Conservation (phyloP, 1,139 yeast genomes). For the Yamadazyma dushanensis region DNA sequence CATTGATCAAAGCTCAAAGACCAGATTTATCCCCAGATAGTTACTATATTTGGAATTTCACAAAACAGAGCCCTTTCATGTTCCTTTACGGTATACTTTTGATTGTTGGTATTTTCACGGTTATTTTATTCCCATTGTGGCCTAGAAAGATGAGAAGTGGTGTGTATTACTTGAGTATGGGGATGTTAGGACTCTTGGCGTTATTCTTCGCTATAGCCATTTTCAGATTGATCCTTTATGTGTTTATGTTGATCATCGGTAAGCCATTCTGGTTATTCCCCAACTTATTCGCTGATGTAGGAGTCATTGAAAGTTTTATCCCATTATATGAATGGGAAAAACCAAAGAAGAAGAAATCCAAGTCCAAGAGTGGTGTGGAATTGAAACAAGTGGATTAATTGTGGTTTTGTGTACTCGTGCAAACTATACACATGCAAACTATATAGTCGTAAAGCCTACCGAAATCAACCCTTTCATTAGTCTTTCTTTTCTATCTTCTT, state of each 20-base stretch:
- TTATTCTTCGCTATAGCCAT: conserved; percentile 78
- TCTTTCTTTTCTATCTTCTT: too few species aligned
- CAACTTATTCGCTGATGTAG: conserved; percentile 92
- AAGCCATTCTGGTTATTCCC: conserved; percentile 95
- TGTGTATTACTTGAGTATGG: conserved; percentile 88
- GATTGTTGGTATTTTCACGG: conserved; percentile 65
- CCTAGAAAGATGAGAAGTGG: conserved; percentile 86
- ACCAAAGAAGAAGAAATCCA: conserved; percentile 31
- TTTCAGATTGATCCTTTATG: conserved; percentile 70
- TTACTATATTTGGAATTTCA: conserved; percentile 84
- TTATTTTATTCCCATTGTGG: conserved; percentile 95
- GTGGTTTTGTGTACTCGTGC: too few species aligned
- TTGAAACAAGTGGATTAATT: conserved; percentile 50
- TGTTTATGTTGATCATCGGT: conserved; percentile 58
- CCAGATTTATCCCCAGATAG: conserved; percentile 76
- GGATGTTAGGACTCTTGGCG: conserved; percentile 69
- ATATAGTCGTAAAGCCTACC: too few species aligned
- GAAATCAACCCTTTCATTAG: too few species aligned
- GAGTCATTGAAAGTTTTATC: conserved; percentile 86
- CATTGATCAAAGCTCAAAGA: conserved; percentile 60
- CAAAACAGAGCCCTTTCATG: conserved; percentile 72
- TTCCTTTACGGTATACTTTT: conserved; percentile 63
- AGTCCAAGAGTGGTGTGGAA: conserved; percentile 28
- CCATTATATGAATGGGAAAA: conserved; percentile 90
- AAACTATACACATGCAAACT: too few species aligned